These are phyloP conservation scores for Zygosaccharomyces lentus DNA, from an alignment of 805 yeast species.

Conservation along the genomic window DNA sequence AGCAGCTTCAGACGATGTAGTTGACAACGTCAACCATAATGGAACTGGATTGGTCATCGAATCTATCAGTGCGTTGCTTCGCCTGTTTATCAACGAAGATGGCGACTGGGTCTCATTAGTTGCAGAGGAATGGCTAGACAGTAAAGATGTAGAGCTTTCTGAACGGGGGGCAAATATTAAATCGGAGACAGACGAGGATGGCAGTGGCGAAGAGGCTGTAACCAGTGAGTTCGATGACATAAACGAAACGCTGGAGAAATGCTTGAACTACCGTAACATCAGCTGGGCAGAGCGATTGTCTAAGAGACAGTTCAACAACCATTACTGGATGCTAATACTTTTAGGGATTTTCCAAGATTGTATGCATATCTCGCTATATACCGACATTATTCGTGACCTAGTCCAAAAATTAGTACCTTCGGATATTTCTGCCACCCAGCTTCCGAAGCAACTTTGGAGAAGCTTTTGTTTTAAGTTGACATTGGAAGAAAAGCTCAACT, in stretches of 20 bases:
- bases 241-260: slow-evolving; percentile 32
- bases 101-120: slow-evolving; percentile 34
- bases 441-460: slow-evolving; percentile 38
- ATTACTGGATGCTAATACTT: slow-evolving; percentile 77
- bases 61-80: slow-evolving; percentile 26
- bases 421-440: slow-evolving; percentile 25
- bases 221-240: slow-evolving; percentile 20
- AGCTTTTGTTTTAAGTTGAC: slow-evolving; percentile 55
- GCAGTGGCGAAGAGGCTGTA: slow-evolving; percentile 26
- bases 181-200: slow-evolving; percentile 10
- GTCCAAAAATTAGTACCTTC: slow-evolving; percentile 50
- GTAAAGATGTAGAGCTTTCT: slow-evolving; percentile 3
- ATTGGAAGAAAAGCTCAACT: slow-evolving; percentile 49
- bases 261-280: slow-evolving; percentile 52
- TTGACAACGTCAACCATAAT: slow-evolving; percentile 25
- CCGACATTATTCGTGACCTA: slow-evolving; percentile 43
- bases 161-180: background rate
- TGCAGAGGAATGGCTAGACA: slow-evolving; percentile 30
- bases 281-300: slow-evolving; percentile 78
- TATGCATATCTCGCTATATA: slow-evolving; percentile 27
- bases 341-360: slow-evolving; percentile 58
- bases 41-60: slow-evolving; percentile 30
- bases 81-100: slow-evolving; percentile 31
- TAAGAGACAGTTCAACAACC: slow-evolving; percentile 71
- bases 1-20: slow-evolving; percentile 23